Percentiles rank a stretch among this genome's conserved stretches.
phyloP scores from a whole-genome alignment of 345 rosid species.

The Barbarea vulgaris region DNA sequence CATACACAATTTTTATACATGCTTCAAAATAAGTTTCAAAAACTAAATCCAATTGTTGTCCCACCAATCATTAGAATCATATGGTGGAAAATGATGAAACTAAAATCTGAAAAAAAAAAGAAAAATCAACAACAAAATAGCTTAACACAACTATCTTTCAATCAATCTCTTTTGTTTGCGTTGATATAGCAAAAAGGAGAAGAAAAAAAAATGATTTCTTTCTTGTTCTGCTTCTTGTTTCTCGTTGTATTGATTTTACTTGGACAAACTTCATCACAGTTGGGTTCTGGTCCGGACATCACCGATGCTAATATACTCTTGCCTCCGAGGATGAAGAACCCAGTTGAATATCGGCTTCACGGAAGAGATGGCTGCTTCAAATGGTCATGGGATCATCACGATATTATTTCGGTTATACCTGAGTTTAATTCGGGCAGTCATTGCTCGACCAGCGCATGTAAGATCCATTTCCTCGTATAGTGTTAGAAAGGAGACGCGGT shows the following conservation, averaged over 20 bases:
- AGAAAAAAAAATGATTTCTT: constrained; percentile 38
- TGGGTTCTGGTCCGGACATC: constrained; percentile 78
- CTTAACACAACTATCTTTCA: too few species aligned
- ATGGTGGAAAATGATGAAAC: too few species aligned
- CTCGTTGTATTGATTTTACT: constrained; percentile 34
- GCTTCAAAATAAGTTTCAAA: too few species aligned
- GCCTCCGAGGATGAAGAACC: constrained; percentile 88
- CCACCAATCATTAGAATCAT: too few species aligned
- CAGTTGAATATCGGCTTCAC: constrained; percentile 95
- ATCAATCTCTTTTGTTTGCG: constrained; percentile 1
- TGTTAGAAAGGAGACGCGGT: constrained; percentile 94
- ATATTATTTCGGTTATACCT: constrained; percentile 75
- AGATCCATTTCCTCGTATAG: constrained; percentile 72
- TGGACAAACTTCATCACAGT: constrained; percentile 41
- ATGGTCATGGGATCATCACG: constrained; percentile 99
- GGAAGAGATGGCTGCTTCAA: constrained; percentile 98
- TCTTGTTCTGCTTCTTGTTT: constrained; percentile 33
- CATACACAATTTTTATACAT: too few species aligned
- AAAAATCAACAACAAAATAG: too few species aligned
- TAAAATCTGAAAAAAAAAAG: too few species aligned
- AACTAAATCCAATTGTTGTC: too few species aligned
- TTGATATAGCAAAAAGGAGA: constrained; percentile 25
- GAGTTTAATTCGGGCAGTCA: constrained; percentile 75
- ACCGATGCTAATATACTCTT: constrained; percentile 86
- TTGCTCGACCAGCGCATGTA: constrained; percentile 85